Base-by-base conservation (phyloP, 2,329 filamentous ascomycete genomes). In the Claviceps pazoutovae region DNA sequence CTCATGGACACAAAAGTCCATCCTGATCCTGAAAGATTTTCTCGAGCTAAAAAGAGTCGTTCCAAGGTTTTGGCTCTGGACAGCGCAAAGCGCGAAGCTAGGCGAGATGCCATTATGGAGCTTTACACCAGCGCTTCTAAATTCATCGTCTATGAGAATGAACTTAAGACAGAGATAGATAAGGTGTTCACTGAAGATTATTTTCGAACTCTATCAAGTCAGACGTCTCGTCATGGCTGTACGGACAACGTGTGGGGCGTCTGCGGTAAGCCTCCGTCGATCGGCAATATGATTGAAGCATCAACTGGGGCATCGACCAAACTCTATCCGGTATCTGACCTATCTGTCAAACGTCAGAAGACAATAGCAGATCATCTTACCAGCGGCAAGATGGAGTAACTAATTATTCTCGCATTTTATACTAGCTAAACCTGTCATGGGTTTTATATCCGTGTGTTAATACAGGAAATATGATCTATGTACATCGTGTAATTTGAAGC, bases 51-150 rank as follows among this genome's bases (percentile, higher is more conserved):
- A 30, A 67, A 62, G 46, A 71, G 71, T 48, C 69, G 67, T 45
- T 71, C 73, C 14, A 66, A 66, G 14, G 68, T 70, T 14, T 65
- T 75, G 43, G 65, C 73, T 36, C 69, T 67, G 9, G 65, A 71
- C 50, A 57, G 51, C 13, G 48, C 58, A 9, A 81, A 82, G 63
- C 72, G 74, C 44, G 74, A 82, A 53, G 73, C 75, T 50, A 79
- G 85, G 49, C 75, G 79, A 55, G 80, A 91, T 57, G 78, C 83
- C 16, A 70, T 98, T 34, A 88, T 95, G 68, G 82, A 87, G 53
- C 77, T 98, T 13, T 98, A 98, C 70, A 86, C 93, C 71, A 86
- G 89, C 59, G 89, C 93, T 5, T 79, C 85, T 26, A 73, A 80
- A 41, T 98, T 97, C 70, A 96, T 98, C 63, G 83, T 88, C 17